These are phyloP conservation scores for Metschnikowia rubicola DNA, from an alignment of 805 yeast species.

Conservation along the genomic window DNA sequence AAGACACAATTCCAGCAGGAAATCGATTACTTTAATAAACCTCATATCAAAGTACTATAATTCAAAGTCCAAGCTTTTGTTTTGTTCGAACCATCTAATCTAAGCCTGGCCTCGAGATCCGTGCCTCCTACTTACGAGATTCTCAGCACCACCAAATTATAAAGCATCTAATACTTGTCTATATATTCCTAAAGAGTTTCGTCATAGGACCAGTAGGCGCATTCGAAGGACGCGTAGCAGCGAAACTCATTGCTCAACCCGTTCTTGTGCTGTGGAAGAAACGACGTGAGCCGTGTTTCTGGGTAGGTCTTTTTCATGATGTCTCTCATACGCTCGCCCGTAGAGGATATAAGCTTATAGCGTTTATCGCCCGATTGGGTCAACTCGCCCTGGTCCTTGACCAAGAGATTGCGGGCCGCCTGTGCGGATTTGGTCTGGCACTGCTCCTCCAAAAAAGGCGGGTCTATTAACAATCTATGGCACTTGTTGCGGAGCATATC, in stretches of 20 bases:
- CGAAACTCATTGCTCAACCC: slow-evolving; percentile 86
- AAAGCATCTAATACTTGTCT: too few relatives aligned
- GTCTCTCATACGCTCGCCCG: slow-evolving; percentile 84
- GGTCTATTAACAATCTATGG: slow-evolving; percentile 75
- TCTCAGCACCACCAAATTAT: too few relatives aligned
- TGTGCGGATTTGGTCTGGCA: slow-evolving; percentile 66
- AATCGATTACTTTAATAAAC: too few relatives aligned
- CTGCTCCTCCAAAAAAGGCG: slow-evolving; percentile 79
- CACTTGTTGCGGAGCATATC: slow-evolving; percentile 55
- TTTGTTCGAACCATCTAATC: too few relatives aligned
- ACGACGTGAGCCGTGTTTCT: slow-evolving; percentile 59
- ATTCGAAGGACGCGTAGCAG: slow-evolving; percentile 78
- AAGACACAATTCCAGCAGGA: too few relatives aligned
- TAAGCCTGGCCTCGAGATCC: too few relatives aligned
- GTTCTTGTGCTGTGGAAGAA: slow-evolving; percentile 76
- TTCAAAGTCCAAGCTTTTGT: too few relatives aligned
- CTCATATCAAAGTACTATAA: too few relatives aligned
- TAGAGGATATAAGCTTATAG: slow-evolving; percentile 65
- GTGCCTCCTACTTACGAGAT: too few relatives aligned
- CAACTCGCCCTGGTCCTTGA: slow-evolving; percentile 32
- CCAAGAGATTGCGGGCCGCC: slow-evolving; percentile 57
- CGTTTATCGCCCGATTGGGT: slow-evolving; percentile 40
- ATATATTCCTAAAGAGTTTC: slow-evolving; percentile 7
- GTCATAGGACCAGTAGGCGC: slow-evolving; percentile 60
- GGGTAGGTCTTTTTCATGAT: slow-evolving; percentile 63